A percentile compares a stretch with the other conserved stretches of the same genome.
phyloP scores from a whole-genome alignment of 2,329 filamentous ascomycete species.

The Sphaerulina populicola region DNA sequence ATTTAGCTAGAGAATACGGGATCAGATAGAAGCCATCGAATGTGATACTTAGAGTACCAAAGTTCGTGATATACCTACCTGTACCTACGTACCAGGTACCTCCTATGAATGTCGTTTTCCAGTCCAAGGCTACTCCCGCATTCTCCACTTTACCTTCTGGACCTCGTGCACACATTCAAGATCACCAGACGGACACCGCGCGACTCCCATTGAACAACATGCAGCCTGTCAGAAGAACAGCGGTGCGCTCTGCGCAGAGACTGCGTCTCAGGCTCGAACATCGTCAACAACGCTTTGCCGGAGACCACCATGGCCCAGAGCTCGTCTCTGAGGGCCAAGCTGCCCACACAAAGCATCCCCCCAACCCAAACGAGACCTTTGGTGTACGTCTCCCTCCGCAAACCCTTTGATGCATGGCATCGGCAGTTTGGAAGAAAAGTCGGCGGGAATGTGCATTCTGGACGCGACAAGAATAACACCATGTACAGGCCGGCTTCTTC shows the following conservation, averaged over 20 bases:
- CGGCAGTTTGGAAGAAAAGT: background rate
- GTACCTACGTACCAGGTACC: no score
- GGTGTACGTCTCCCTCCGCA: conserved; percentile 39
- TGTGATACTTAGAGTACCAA: no score
- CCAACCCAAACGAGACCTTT: conserved; percentile 42
- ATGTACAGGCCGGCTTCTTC: conserved; percentile 41
- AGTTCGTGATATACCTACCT: no score
- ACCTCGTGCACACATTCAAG: no score
- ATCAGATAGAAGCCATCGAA: no score
- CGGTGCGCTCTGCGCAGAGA: conserved; percentile 35
- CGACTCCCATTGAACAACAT: conserved; percentile 28
- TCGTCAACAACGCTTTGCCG: conserved; percentile 35
- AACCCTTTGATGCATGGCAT: background rate
- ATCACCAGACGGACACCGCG: background rate
- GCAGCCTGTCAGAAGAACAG: conserved; percentile 41
- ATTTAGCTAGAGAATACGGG: no score
- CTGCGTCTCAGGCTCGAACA: conserved; percentile 33
- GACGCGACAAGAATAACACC: background rate
- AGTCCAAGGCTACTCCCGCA: background rate
- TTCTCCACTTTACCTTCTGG: background rate
- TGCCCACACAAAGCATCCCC: conserved; percentile 27
- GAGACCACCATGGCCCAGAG: conserved; percentile 33
- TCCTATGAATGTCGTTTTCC: no score
- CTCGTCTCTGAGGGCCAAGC: conserved; percentile 27
- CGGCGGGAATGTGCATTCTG: background rate